Evolutionary conservation across 495 filamentous ascomycete genomes (phyloP).

Genomic region (Neurospora intermedia): DNA sequence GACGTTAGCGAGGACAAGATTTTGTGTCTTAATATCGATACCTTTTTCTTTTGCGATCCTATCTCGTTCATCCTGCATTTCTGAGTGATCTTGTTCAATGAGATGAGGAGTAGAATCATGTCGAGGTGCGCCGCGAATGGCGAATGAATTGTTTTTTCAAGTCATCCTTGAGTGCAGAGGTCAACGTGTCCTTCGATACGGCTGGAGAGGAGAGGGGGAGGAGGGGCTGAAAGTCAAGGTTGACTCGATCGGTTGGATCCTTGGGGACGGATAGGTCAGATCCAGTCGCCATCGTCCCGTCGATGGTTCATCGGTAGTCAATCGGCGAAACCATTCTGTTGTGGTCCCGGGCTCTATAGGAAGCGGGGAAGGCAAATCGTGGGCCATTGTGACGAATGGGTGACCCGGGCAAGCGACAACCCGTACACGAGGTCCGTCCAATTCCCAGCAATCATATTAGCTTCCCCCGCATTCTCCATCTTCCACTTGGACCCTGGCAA

Average conservation of each 20-base stretch:
- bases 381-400: background rate
- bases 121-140: background rate
- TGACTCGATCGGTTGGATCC: background rate
- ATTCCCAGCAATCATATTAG: background rate
- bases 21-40: background rate
- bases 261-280: background rate
- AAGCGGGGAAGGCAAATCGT: background rate
- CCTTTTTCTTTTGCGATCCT: background rate
- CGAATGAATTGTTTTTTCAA: background rate
- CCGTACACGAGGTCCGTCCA: background rate
- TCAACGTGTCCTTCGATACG: background rate
- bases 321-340: background rate
- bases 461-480: conserved; percentile 3
- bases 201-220: background rate
- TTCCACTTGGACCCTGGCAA: background rate
- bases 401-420: background rate
- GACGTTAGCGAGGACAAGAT: background rate
- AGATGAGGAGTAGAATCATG: background rate
- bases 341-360: background rate
- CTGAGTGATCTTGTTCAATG: background rate
- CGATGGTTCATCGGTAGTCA: background rate
- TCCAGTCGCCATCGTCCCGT: background rate
- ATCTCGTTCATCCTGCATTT: background rate
- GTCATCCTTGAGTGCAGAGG: background rate
- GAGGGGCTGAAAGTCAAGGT: background rate